These are phyloP conservation scores for Naganishia vaughanmartiniae DNA, from an alignment of 768 basidiomycete species.

Conservation along the genomic window DNA sequence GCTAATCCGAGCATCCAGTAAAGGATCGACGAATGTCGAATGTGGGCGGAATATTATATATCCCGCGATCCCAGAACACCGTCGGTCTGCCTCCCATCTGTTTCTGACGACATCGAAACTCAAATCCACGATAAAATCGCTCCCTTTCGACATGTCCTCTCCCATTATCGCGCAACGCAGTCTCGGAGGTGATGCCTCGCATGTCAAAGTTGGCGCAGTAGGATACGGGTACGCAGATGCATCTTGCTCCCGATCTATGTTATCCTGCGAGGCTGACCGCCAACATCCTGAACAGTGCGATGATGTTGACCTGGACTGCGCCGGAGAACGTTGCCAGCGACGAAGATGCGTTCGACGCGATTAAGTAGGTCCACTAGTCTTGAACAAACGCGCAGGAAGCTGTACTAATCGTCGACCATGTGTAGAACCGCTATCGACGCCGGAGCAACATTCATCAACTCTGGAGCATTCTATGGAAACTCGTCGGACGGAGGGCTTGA, in stretches of 20 bases:
- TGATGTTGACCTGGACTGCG: slow-evolving; percentile 62
- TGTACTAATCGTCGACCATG: neutral
- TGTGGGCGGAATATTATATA: no score
- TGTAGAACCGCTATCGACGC: slow-evolving; percentile 47
- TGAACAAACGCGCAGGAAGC: no score
- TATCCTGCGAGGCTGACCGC: neutral
- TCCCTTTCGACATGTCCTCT: slow-evolving; percentile 15
- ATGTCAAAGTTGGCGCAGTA: slow-evolving; percentile 31
- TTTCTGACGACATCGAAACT: no score
- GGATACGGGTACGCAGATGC: slow-evolving; percentile 17
- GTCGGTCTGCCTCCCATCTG: no score
- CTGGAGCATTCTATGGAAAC: slow-evolving; percentile 63
- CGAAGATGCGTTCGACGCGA: slow-evolving; percentile 63
- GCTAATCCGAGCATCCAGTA: neutral
- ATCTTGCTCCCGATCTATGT: neutral
- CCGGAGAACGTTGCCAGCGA: slow-evolving; percentile 56
- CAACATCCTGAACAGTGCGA: slow-evolving; percentile 56
- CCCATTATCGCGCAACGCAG: slow-evolving; percentile 19
- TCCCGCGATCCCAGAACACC: no score
- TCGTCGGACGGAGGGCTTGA: slow-evolving; percentile 50
- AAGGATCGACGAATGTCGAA: no score
- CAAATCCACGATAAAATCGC: no score
- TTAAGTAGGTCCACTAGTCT: slow-evolving; percentile 55
- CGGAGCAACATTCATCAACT: slow-evolving; percentile 45
- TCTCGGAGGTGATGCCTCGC: slow-evolving; percentile 28